These are phyloP conservation scores for Claviceps sp. DNA, from an alignment of 2,329 filamentous ascomycete species.

Conservation along the genomic window DNA sequence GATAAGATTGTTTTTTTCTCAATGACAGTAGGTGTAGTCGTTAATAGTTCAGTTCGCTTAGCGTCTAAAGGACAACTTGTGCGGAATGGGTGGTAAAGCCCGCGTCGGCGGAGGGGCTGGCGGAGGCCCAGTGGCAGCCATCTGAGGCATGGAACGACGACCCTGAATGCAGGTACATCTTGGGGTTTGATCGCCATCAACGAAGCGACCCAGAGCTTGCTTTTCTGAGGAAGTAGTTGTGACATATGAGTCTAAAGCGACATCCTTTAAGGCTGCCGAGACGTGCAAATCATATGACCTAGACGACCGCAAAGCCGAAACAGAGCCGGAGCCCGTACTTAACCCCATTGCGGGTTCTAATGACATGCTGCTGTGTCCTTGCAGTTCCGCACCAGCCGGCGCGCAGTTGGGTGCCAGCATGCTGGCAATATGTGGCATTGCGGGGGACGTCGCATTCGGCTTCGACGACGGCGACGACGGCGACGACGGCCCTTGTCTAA, in stretches of 20 bases:
- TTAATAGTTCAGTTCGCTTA: neutral
- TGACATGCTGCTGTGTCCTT: constrained; percentile 4
- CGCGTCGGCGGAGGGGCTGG: constrained; percentile 41
- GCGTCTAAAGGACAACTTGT: constrained; percentile 9
- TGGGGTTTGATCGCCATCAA: constrained; percentile 10
- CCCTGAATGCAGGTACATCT: constrained; percentile 15
- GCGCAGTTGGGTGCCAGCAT: neutral
- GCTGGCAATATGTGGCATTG: constrained; percentile 3
- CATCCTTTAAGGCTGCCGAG: constrained; percentile 8
- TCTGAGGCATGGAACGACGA: constrained; percentile 37
- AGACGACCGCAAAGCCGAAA: constrained; percentile 14
- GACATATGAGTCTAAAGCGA: constrained; percentile 14
- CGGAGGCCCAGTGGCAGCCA: constrained; percentile 34
- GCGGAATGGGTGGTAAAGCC: constrained; percentile 40
- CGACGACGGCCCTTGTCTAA: neutral
- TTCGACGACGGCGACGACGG: neutral
- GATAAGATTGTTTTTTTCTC: neutral
- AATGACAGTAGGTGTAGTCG: too few relatives aligned
- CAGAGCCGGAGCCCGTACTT: constrained; percentile 17
- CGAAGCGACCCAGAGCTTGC: constrained; percentile 2
- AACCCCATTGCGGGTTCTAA: constrained; percentile 13
- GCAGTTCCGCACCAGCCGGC: neutral
- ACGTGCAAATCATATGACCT: constrained; percentile 10
- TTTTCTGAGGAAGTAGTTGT: constrained; percentile 8
- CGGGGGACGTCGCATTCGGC: neutral